Conservation (phyloP, 2,329 filamentous ascomycete species). For the Epichloe baconii region DNA sequence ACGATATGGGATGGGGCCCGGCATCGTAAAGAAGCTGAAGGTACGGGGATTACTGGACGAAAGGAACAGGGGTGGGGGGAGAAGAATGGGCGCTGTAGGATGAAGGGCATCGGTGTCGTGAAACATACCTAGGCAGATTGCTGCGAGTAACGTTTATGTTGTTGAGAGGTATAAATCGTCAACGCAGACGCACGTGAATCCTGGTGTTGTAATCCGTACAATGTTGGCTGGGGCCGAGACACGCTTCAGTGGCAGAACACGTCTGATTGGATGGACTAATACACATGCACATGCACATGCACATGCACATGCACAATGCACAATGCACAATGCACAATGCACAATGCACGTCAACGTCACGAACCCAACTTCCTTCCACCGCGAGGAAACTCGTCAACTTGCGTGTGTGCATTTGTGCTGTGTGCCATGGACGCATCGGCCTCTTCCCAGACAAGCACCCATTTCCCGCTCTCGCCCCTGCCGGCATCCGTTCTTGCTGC, state of each 20-base stretch:
- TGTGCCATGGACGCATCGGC: neutral
- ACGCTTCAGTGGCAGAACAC: neutral
- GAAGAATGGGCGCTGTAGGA: neutral
- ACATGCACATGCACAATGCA: too few relatives aligned
- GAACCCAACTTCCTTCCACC: too few relatives aligned
- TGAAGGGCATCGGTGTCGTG: neutral
- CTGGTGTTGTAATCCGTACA: neutral
- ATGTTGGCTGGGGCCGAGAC: neutral
- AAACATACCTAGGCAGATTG: constrained; percentile 10
- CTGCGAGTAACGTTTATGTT: constrained; percentile 8
- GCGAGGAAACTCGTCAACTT: too few relatives aligned
- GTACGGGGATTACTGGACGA: neutral
- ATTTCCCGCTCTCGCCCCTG: constrained; percentile 29
- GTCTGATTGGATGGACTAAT: neutral
- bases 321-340: too few relatives aligned
- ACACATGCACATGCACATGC: neutral
- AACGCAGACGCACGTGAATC: neutral
- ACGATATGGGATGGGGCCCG: neutral
- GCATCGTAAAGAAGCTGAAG: neutral
- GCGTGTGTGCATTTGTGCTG: neutral
- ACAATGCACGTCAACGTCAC: too few relatives aligned
- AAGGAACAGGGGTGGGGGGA: neutral
- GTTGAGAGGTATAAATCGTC: neutral
- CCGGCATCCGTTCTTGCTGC: constrained; percentile 29
- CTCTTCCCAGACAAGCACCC: constrained; percentile 31